These are phyloP conservation scores for Teunomyces tritomae DNA, from an alignment of 805 yeast genomes.

Conservation along the genomic window DNA sequence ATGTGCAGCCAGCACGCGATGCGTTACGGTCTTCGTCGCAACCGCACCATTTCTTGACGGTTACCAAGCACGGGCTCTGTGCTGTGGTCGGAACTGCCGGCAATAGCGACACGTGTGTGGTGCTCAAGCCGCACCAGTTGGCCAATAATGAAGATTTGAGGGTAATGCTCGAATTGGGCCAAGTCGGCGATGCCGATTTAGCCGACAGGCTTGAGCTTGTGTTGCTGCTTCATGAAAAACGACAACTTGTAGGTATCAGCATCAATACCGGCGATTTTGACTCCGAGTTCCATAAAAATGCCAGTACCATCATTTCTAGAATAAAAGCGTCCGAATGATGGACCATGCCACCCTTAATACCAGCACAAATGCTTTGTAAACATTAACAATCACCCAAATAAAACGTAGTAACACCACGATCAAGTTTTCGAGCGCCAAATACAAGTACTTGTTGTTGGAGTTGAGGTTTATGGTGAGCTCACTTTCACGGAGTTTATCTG, in stretches of 20 bases:
- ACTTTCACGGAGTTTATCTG: conserved; percentile 19
- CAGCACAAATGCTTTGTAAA: conserved; percentile 36
- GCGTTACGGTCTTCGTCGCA: conserved; percentile 44
- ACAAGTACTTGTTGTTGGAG: conserved; percentile 32
- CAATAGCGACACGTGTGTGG: conserved; percentile 47
- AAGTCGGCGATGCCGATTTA: conserved; percentile 15
- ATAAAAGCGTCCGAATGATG: conserved; percentile 7
- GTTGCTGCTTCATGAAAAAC: conserved; percentile 13
- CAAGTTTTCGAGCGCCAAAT: conserved; percentile 47
- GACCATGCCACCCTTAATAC: conserved; percentile 16
- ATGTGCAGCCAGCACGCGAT: conserved; percentile 38
- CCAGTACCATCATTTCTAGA: conserved; percentile 8
- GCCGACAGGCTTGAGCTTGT: conserved; percentile 11
- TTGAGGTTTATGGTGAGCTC: conserved; percentile 14
- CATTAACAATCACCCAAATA: conserved; percentile 56
- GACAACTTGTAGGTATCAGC: conserved; percentile 33
- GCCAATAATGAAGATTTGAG: conserved; percentile 6
- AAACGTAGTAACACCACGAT: conserved; percentile 52
- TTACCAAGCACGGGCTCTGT: conserved; percentile 47
- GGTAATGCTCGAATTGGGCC: conserved; percentile 30
- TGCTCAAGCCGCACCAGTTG: conserved; percentile 25
- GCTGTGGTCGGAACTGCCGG: conserved; percentile 51
- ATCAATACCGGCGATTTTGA: conserved; percentile 42
- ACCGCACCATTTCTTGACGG: conserved; percentile 47
- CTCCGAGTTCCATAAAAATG: conserved; percentile 8